phyloP scores from a whole-genome alignment of 2,329 filamentous ascomycete genomes.

The Pyrenophora tritici-repentis region DNA sequence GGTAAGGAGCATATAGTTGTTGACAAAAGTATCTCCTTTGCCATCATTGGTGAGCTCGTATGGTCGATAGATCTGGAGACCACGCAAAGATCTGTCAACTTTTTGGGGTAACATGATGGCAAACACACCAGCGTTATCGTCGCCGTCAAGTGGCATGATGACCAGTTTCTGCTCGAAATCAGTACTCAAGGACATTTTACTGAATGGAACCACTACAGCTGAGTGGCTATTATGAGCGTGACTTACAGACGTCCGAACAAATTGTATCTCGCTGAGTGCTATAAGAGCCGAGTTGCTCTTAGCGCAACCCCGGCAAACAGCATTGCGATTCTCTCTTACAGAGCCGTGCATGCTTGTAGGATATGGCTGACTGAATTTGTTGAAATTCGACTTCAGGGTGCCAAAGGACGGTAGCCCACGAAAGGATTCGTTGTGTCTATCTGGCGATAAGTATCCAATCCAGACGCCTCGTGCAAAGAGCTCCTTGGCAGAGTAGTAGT shows the following conservation, averaged over 20 bases:
- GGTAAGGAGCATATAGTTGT: conserved; percentile 19
- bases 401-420: conserved; percentile 19
- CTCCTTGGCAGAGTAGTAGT: conserved; percentile 18
- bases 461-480: conserved; percentile 25
- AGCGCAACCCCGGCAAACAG: conserved; percentile 29
- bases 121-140: conserved; percentile 20
- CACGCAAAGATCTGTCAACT: conserved; percentile 16
- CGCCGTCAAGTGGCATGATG: conserved; percentile 23
- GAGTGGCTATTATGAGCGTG: too few relatives aligned
- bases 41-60: conserved; percentile 10
- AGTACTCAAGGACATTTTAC: background rate
- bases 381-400: conserved; percentile 16
- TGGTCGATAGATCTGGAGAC: conserved; percentile 20
- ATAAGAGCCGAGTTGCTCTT: conserved; percentile 12
- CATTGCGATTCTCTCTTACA: conserved; percentile 11
- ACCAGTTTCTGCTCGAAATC: conserved; percentile 19
- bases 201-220: too few relatives aligned
- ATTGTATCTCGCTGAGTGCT: conserved; percentile 22
- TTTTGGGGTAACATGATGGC: conserved; percentile 26
- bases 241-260: conserved; percentile 15
- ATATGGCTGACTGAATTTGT: conserved; percentile 9
- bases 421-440: conserved; percentile 16
- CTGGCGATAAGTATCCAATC: conserved; percentile 28
- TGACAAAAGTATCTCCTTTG: conserved; percentile 11
- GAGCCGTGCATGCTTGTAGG: conserved; percentile 10